These are phyloP conservation scores for Nakaseomyces bracarensis DNA, from an alignment of 1,139 yeast genomes.

Conservation along the genomic window DNA sequence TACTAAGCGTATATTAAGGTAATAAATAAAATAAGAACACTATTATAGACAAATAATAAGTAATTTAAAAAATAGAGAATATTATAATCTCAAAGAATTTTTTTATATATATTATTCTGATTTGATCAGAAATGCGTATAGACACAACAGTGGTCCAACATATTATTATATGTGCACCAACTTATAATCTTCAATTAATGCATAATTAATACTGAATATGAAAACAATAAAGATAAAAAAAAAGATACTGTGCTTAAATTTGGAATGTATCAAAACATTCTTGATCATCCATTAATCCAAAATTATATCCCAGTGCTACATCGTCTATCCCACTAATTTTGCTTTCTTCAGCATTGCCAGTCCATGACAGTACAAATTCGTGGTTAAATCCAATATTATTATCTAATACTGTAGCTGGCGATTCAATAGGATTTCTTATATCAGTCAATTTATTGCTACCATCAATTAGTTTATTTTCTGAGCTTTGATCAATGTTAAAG, in stretches of 20 bases:
- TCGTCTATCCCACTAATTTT: background rate
- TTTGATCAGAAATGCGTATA: background rate
- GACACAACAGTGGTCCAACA: background rate
- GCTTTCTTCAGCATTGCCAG: background rate
- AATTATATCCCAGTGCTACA: background rate
- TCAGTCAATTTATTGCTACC: background rate
- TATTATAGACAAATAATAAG: too few relatives aligned
- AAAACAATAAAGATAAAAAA: too few relatives aligned
- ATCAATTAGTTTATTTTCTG: background rate
- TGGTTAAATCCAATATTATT: conserved; percentile 2
- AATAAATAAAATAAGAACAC: too few relatives aligned
- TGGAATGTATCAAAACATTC: background rate
- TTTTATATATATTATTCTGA: background rate
- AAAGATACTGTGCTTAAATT: background rate
- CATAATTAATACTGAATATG: background rate
- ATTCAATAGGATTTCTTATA: background rate
- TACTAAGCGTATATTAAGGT: too few relatives aligned
- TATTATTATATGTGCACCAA: background rate
- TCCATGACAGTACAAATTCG: background rate
- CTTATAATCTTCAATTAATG: background rate
- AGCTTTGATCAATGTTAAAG: background rate
- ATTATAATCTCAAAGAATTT: too few relatives aligned
- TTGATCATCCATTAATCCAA: conserved; percentile 2
- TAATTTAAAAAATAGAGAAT: too few relatives aligned
- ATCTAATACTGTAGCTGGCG: background rate